Base-by-base conservation (phyloP, 1,284 basidiomycete genomes). In the Vanrija humicola region DNA sequence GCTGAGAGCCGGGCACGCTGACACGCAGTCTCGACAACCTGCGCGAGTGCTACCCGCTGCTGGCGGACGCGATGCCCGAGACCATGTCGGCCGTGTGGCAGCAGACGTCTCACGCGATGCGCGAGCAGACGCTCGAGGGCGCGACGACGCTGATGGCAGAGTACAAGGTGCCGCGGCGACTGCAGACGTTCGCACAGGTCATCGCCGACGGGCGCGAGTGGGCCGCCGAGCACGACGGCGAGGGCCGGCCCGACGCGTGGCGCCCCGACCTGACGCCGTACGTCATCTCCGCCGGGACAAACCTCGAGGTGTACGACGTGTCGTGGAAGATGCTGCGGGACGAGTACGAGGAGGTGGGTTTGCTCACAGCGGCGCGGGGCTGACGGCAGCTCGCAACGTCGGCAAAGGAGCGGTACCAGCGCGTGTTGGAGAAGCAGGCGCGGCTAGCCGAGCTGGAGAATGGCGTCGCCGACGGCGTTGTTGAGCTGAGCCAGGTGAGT, bases 401-500 rank as follows among this genome's bases (percentile, higher is more conserved):
- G 19, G 67, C 66, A 45, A 44, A 59, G 0, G 61, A 63, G 14
- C 65, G 69, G 26, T 66, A 65, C 28, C 52, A 50, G n/a, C 62
- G 67, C 14, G 65, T 77, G 7, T 46, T 63, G 46, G 62, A 58
- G 23, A 77, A 77, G 52, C 65, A 67, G 28, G 68, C 62, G 15
- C 52, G 58, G n/a, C 56, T 77, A 44, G 59, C 60, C 8, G 49
- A 66, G n/a, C 45, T 75, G 12, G 73, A 75, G 55, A 57, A 54
- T 21, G 64, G 64, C 23, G 68, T 75, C 0, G 59, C 64, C 3
- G 69, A 71, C 25, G 69, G 73, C 9, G 70, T 72, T 1, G 54
- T 68, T 5, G 73, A 75, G 55, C 61, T 77, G 3, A 67, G 72
- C 25, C 59, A 74, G 64, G 75, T 74, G 44, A 44, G 73, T 43